Percentiles rank a stretch among this genome's conserved stretches.
Evolutionary conservation across 345 rosid species (phyloP).

Genomic region (Gossypium arboreum): DNA sequence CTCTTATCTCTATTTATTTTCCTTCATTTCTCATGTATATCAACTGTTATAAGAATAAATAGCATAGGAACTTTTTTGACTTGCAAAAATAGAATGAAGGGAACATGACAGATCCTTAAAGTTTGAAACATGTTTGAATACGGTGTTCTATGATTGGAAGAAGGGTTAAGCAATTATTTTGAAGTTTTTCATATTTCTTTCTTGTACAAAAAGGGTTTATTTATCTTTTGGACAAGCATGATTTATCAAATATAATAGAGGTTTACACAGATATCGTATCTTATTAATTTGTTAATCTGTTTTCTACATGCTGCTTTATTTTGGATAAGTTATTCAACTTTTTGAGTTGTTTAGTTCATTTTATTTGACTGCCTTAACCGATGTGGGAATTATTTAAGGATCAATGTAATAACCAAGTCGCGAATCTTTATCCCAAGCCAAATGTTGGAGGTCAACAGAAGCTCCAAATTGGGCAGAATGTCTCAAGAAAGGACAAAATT

Average conservation of each 20-base stretch:
- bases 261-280: neutral
- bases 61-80: neutral
- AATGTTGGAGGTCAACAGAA: slow-evolving; percentile 27
- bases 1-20: neutral
- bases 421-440: neutral
- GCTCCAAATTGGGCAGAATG: slow-evolving; percentile 53
- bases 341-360: neutral
- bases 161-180: neutral
- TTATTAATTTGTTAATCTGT: neutral
- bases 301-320: slow-evolving; percentile 1
- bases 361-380: neutral
- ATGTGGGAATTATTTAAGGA: slow-evolving; percentile 8
- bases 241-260: neutral
- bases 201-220: neutral
- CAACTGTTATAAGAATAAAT: neutral
- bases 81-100: neutral
- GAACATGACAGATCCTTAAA: neutral
- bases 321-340: neutral
- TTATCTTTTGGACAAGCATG: neutral
- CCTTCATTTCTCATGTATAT: neutral
- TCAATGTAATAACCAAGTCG: neutral
- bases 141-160: neutral
- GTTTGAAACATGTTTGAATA: neutral
- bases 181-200: neutral
- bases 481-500: slow-evolving; percentile 67